Evolutionary conservation across 1,139 yeast species (phyloP), one percentile per base, ranked within the genome.

Genomic region (Debaryomycetaceae sp.): DNA sequence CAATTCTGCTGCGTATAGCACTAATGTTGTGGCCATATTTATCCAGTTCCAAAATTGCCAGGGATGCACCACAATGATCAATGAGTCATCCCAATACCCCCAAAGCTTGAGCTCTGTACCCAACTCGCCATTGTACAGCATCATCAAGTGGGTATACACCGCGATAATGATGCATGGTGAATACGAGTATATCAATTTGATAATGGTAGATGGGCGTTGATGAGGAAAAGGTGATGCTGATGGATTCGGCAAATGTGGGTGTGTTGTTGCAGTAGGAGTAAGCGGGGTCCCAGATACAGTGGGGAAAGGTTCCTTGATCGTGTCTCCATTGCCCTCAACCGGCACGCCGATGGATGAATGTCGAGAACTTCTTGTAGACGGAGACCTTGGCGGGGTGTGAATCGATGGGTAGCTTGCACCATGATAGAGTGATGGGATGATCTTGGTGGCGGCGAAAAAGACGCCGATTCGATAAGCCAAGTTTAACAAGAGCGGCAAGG

Each of bases 1-100:
- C 32, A 89, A 64, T 57, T 89, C 97, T 34, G 83, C 66, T 23
- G 83, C 78, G 56, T 91, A 91, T 29, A 91, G 62, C n/a, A 77
- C 60, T 36, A 91, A 62, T 9, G 95, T 83, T 33, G 82, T 74
- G 42, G 79, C 79, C 69, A 89, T 84, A 51, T 89, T 89, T 36
- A 84, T 72, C 97, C 97, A 89, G 45, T 89, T 86, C 97, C 98
- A 89, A 53, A 89, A 84, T 48, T 85, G 86, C 85, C 95, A 83
- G 38, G 93, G 78, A 52, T 84, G 80, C 28, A 76, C 82, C 35
- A 76, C 58, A 31, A 74, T 37, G 37, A 44, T 41, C 29, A 47
- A 27, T 42, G 38, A 33, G 40, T 34, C 29, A 31, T 36, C 37
- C 61, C 65, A 67, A 53, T 75, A 71, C 9, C 77, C 79, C 86